These are phyloP conservation scores for Volutella citrinella DNA, from an alignment of 2,329 filamentous ascomycete genomes.

Conservation along the genomic window DNA sequence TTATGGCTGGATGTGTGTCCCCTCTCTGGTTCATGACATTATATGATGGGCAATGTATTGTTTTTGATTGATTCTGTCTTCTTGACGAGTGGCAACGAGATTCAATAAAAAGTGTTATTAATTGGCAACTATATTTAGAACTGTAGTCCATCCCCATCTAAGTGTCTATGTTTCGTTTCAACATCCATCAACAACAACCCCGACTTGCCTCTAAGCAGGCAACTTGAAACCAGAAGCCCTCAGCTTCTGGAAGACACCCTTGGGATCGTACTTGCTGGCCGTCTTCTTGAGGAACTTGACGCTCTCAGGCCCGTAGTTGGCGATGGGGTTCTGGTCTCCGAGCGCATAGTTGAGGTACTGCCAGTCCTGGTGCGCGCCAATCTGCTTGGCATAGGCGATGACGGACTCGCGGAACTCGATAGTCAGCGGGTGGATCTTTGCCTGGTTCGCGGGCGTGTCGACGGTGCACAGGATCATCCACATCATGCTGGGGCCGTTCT, in stretches of 20 bases:
- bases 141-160: too few relatives aligned
- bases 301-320: constrained; percentile 35
- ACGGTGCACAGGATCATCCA: constrained; percentile 39
- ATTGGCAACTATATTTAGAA: too few relatives aligned
- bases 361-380: constrained; percentile 31
- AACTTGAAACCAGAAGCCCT: constrained; percentile 29
- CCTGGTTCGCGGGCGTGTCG: constrained; percentile 33
- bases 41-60: too few relatives aligned
- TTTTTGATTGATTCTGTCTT: background rate
- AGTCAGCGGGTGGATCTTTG: constrained; percentile 28
- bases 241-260: constrained; percentile 32
- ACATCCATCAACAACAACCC: too few relatives aligned
- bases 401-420: constrained; percentile 22
- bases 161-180: too few relatives aligned
- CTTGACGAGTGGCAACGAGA: too few relatives aligned
- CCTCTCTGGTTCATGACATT: background rate
- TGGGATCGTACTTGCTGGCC: constrained; percentile 31
- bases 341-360: constrained; percentile 44
- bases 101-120: too few relatives aligned
- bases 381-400: constrained; percentile 22
- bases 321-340: constrained; percentile 35
- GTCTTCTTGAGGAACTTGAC: constrained; percentile 27
- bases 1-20: background rate
- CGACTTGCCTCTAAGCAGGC: constrained; percentile 4
- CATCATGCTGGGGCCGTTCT: constrained; percentile 32